A percentile compares a stretch with the other conserved stretches of the same genome.
Evolutionary conservation across 2,329 filamentous ascomycete genomes (phyloP).

Genomic region (Stachybotrys elegans): DNA sequence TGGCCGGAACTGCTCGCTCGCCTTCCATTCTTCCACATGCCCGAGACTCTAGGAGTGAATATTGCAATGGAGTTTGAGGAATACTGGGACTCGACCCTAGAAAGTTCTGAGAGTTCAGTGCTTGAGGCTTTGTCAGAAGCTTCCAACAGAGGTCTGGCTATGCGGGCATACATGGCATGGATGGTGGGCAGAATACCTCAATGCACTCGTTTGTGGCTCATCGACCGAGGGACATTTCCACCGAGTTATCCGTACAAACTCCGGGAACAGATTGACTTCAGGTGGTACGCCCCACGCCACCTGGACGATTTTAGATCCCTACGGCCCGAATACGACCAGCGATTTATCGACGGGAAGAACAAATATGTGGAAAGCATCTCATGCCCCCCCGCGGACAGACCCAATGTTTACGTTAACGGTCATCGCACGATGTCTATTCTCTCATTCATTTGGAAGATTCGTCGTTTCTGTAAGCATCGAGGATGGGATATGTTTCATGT

Average conservation of each 20-base stretch:
- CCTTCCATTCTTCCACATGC: conserved; percentile 5
- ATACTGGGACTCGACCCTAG: not conserved
- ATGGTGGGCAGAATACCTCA: not conserved
- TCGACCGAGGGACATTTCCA: conserved; percentile 4
- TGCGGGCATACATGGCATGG: conserved; percentile 4
- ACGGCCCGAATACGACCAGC: too few relatives aligned
- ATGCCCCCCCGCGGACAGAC: not conserved
- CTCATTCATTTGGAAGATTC: not conserved
- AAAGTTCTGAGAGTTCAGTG: not conserved
- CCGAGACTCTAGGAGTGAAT: not conserved
- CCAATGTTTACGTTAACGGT: conserved; percentile 1
- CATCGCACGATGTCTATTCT: not conserved
- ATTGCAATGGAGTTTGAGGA: conserved; percentile 4
- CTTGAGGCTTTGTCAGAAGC: not conserved
- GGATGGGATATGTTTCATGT: not conserved
- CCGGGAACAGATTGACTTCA: not conserved
- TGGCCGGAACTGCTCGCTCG: not conserved
- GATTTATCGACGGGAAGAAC: conserved; percentile 4
- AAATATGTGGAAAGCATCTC: conserved; percentile 1
- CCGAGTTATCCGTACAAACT: conserved; percentile 1
- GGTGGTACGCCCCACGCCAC: not conserved
- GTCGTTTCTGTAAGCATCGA: not conserved
- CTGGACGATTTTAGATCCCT: not conserved
- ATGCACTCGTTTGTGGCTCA: conserved; percentile 5
- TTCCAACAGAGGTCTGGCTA: conserved; percentile 1